A percentile compares a stretch with the other conserved stretches of the same genome.
phyloP scores from a whole-genome alignment of 495 filamentous ascomycete genomes.

The Cercophora sp. region DNA sequence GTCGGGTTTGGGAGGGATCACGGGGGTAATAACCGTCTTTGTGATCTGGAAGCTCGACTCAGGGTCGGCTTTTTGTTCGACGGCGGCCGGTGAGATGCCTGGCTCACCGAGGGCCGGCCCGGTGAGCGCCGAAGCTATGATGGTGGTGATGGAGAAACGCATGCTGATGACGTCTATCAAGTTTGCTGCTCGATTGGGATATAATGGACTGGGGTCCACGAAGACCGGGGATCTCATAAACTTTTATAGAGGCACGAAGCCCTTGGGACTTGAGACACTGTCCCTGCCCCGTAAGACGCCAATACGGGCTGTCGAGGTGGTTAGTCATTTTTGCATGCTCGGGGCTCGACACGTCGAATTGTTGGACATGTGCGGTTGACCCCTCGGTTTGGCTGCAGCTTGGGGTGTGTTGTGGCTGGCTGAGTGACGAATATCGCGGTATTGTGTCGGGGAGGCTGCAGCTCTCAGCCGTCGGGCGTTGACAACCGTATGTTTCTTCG shows the following conservation, averaged over 20 bases:
- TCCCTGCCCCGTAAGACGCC: neutral
- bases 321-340: neutral
- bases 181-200: neutral
- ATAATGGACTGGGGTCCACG: no score
- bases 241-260: neutral
- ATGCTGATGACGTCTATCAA: neutral
- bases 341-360: neutral
- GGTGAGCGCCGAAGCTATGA: neutral
- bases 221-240: neutral
- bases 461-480: conserved; percentile 3
- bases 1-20: conserved; percentile 10
- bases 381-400: neutral
- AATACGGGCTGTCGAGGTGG: neutral
- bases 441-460: neutral
- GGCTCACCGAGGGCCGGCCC: neutral
- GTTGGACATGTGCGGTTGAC: neutral
- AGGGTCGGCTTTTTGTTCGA: conserved; percentile 1
- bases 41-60: conserved; percentile 7
- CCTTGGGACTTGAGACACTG: neutral
- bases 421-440: neutral
- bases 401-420: conserved; percentile 1
- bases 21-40: conserved; percentile 5
- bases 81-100: conserved; percentile 5
- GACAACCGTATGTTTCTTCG: neutral
- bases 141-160: conserved; percentile 1